Evolutionary conservation across 306 rosid species (phyloP), one percentile per base, ranked within the genome.

Genomic region (Clitoria ternatea): DNA sequence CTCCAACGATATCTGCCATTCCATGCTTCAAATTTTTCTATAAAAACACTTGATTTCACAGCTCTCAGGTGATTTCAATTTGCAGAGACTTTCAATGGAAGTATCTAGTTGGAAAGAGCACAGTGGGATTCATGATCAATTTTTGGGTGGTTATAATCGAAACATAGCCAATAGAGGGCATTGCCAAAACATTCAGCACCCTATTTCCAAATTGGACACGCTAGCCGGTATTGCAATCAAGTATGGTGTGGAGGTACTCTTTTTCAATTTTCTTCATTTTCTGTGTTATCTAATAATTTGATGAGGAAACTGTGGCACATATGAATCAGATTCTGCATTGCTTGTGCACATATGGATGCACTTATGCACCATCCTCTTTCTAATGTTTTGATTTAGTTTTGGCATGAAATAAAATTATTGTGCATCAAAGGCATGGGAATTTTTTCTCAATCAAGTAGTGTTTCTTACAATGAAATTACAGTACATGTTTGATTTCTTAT

Each of bases 211-310:
- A 70, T 61, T 87, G 32, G 96, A 92, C 61, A 92, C 96, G 36
- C 86, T 92, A 9, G 96, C 90, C 53, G 94, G 96, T 45, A 75
- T 92, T 45, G 97, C 97, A 63, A 92, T 92, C 83, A 92, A 91
- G 68, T 92, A 92, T 54, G 97, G 97, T 35, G 93, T 87, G 26
- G 91, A 92, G 93, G 97, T 91, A 80, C 20, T 56, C 5, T 45
- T 26, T 7, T n/a, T 6, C 13, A 13, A 9, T 13, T 7, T 24
- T 23, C 6, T 55, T 15, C 30, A 42, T 5, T 4, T 7, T 18
- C 20, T 32, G 27, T 65, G 24, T 44, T 2, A 14, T 24, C 44
- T 0, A 4, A 4, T 2, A 27, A 27, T 27, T 27, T 4, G 30
- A 27, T 27, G 30, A 27, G n/a, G n/a, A n/a, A n/a, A n/a, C n/a